Evolutionary conservation across 163 green algal genomes (phyloP).

Genomic region (Coccomyxa subellipsoidea): DNA sequence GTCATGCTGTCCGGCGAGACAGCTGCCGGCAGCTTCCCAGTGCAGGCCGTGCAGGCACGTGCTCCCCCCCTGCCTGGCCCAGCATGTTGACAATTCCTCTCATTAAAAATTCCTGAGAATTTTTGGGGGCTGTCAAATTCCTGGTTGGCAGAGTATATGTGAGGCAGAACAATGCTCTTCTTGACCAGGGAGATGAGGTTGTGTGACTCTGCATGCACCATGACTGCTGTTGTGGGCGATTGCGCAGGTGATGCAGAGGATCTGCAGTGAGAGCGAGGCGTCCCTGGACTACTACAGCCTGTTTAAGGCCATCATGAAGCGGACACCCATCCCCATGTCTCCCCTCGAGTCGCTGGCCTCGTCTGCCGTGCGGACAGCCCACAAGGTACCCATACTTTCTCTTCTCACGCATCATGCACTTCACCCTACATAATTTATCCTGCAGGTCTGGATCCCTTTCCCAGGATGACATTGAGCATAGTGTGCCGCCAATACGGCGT

Average conservation of each 20-base stretch:
- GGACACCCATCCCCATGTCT: conserved; percentile 86
- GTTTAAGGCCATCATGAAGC: conserved; percentile 94
- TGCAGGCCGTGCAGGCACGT: conserved; percentile 75
- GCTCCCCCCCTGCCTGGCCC: not conserved
- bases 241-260: conserved; percentile 85
- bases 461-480: too few species aligned
- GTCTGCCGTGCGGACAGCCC: conserved; percentile 90
- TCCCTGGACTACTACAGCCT: conserved; percentile 92
- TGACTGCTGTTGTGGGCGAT: not conserved
- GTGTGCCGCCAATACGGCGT: too few species aligned
- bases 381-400: conserved; percentile 74
- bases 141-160: not conserved
- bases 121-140: not conserved
- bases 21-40: conserved; percentile 87
- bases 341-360: conserved; percentile 91
- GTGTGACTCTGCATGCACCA: not conserved
- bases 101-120: too few species aligned
- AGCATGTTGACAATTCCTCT: too few species aligned
- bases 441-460: too few species aligned
- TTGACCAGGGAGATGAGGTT: not conserved
- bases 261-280: conserved; percentile 91
- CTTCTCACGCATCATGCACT: not conserved
- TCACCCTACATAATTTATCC: not conserved
- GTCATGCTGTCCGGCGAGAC: conserved; percentile 98
- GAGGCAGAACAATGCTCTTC: not conserved